A percentile compares a stretch with the other conserved stretches of the same genome.
Evolutionary conservation across 2,329 filamentous ascomycete genomes (phyloP).

Genomic region (Pseudofabraea citricarpa): DNA sequence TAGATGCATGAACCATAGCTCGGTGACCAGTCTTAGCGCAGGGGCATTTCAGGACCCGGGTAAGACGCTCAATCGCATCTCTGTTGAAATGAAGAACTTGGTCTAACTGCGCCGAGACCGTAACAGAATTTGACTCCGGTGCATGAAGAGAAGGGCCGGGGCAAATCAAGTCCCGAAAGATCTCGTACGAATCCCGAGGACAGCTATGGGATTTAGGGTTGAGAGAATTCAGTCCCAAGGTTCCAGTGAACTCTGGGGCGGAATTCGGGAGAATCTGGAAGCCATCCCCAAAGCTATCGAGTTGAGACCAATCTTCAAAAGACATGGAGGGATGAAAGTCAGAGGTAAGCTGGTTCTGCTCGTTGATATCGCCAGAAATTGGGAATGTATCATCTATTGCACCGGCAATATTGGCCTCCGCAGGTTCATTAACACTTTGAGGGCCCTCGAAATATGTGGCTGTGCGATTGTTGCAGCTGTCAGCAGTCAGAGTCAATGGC

Average conservation of each 20-base stretch:
- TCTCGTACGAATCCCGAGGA: conserved; percentile 18
- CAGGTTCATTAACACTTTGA: conserved; percentile 4
- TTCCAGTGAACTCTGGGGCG: conserved; percentile 3
- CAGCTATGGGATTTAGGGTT: conserved; percentile 14
- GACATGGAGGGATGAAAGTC: conserved; percentile 1
- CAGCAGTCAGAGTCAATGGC: conserved; percentile 1
- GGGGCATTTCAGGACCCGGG: conserved; percentile 14
- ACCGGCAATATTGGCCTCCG: conserved; percentile 3
- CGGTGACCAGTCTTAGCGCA: conserved; percentile 20
- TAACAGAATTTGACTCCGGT: conserved; percentile 16
- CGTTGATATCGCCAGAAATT: background rate
- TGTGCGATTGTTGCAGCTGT: conserved; percentile 2
- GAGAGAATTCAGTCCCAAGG: background rate
- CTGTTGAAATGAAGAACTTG: conserved; percentile 19
- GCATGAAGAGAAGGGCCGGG: conserved; percentile 17
- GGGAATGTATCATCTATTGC: background rate
- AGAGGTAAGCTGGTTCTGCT: conserved; percentile 3
- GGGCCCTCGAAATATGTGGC: background rate
- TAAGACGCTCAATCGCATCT: conserved; percentile 16
- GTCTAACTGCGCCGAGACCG: conserved; percentile 16
- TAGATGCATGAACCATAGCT: conserved; percentile 22
- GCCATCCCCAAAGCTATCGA: conserved; percentile 5
- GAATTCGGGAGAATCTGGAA: conserved; percentile 6
- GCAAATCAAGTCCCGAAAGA: conserved; percentile 19
- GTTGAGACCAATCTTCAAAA: conserved; percentile 11